phyloP scores from a whole-genome alignment of 2,329 filamentous ascomycete species.

The Pseudogymnoascus sp. region DNA sequence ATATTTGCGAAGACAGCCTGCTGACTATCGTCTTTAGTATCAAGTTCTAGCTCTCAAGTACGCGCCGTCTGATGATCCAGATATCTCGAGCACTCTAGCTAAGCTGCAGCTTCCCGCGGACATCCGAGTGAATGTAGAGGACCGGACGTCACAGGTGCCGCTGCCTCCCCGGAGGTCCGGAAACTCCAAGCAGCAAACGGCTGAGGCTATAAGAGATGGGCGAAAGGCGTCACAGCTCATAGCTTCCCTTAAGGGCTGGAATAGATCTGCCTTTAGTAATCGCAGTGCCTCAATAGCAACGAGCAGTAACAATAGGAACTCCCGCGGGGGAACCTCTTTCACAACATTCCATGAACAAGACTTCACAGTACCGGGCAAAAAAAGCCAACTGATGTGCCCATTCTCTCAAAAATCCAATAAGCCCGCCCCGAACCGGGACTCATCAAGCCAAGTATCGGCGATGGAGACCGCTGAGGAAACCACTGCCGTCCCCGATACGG shows the following conservation, averaged over 20 bases:
- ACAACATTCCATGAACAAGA: conserved; percentile 73
- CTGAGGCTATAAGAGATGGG: conserved; percentile 56
- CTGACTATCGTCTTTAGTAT: conserved; percentile 37
- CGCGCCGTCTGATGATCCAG: conserved; percentile 50
- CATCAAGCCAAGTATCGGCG: conserved; percentile 20
- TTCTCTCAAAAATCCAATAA: conserved; percentile 42
- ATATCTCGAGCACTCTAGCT: conserved; percentile 58
- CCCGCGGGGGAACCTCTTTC: conserved; percentile 44
- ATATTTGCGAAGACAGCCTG: conserved; percentile 11
- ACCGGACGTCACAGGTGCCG: conserved; percentile 24
- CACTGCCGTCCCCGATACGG: conserved; percentile 19
- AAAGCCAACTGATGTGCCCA: conserved; percentile 72
- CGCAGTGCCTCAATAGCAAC: conserved; percentile 23
- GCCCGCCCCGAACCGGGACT: conserved; percentile 14
- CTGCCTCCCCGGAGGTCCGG: conserved; percentile 22
- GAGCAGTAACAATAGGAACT: conserved; percentile 31
- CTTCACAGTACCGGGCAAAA: conserved; percentile 79
- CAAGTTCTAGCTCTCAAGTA: conserved; percentile 60
- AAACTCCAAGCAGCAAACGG: conserved; percentile 47
- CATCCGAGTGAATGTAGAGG: conserved; percentile 18
- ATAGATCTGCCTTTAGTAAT: conserved; percentile 30
- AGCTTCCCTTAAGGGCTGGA: conserved; percentile 38
- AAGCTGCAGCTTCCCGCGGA: conserved; percentile 58
- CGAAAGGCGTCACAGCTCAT: conserved; percentile 49
- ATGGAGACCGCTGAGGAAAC: conserved; percentile 14